phyloP scores from a whole-genome alignment of 495 filamentous ascomycete species.

The Wilcoxina mikolae region DNA sequence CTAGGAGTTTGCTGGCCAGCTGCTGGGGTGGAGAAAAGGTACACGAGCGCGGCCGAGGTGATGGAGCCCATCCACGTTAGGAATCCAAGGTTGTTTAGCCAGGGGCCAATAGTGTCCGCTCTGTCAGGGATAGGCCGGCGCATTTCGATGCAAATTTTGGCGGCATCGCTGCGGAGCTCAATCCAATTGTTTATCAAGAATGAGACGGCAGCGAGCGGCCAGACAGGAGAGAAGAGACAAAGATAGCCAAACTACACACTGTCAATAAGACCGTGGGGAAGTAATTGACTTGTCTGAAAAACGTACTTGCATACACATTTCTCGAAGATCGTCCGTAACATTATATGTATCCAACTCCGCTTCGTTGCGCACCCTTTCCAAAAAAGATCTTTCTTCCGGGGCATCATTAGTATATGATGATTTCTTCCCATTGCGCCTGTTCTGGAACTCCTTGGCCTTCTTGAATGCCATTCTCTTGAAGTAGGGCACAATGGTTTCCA shows the following conservation, averaged over 20 bases:
- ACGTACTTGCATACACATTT: conserved; percentile 82
- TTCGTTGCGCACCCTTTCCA: conserved; percentile 68
- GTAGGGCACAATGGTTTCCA: conserved; percentile 77
- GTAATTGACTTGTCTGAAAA: not conserved
- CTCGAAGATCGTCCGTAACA: conserved; percentile 71
- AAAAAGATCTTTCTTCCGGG: conserved; percentile 60
- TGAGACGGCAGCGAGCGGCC: conserved; percentile 75
- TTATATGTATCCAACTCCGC: conserved; percentile 77
- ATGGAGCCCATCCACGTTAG: conserved; percentile 83
- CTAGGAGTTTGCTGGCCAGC: conserved; percentile 38
- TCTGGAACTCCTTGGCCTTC: conserved; percentile 58
- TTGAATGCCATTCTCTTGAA: conserved; percentile 58
- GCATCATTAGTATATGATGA: conserved; percentile 38
- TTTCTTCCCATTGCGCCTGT: conserved; percentile 36
- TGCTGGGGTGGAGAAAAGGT: conserved; percentile 58
- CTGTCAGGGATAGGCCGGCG: conserved; percentile 74
- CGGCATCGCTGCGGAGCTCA: conserved; percentile 80
- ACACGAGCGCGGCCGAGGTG: conserved; percentile 69
- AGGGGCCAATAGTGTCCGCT: conserved; percentile 86
- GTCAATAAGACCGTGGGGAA: not conserved
- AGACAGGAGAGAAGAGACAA: conserved; percentile 82
- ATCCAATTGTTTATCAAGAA: conserved; percentile 96
- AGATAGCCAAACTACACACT: conserved; percentile 51
- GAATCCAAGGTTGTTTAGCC: conserved; percentile 77
- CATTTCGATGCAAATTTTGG: conserved; percentile 87